Percentiles rank a stretch among this genome's conserved stretches.
Evolutionary conservation across 371 early-diverging fungal genomes (phyloP).

Genomic region (Mucor velutinosus): DNA sequence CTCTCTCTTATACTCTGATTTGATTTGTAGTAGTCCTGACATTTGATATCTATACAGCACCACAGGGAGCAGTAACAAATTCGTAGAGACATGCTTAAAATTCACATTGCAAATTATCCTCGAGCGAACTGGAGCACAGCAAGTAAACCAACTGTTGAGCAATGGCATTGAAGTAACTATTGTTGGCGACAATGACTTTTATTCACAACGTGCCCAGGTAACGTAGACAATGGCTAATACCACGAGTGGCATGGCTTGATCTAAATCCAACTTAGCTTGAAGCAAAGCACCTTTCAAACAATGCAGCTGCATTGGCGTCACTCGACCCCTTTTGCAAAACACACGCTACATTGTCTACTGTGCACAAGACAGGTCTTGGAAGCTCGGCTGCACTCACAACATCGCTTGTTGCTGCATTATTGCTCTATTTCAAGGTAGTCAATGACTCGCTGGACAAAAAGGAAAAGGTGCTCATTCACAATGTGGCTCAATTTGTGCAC

Average conservation of each 20-base stretch:
- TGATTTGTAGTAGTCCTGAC: not conserved
- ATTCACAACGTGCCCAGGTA: constrained; percentile 83
- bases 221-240: constrained; percentile 5
- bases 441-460: not conserved
- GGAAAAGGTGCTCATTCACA: constrained; percentile 64
- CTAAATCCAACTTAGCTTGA: constrained; percentile 17
- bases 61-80: constrained; percentile 28
- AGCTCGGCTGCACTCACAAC: constrained; percentile 94
- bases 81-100: constrained; percentile 43
- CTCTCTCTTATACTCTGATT: not conserved
- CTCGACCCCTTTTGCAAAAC: constrained; percentile 75
- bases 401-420: constrained; percentile 80
- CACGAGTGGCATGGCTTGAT: constrained; percentile 28
- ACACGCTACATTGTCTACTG: constrained; percentile 69
- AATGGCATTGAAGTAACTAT: constrained; percentile 71
- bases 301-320: constrained; percentile 56
- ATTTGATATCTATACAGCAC: constrained; percentile 6
- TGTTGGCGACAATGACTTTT: constrained; percentile 93
- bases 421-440: constrained; percentile 67
- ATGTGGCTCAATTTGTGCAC: constrained; percentile 89
- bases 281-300: constrained; percentile 50
- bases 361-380: constrained; percentile 95
- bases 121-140: constrained; percentile 24
- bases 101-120: constrained; percentile 38
- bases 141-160: constrained; percentile 19